Base-by-base conservation (phyloP, 2,329 filamentous ascomycete genomes). In the Gyromitra esculenta region DNA sequence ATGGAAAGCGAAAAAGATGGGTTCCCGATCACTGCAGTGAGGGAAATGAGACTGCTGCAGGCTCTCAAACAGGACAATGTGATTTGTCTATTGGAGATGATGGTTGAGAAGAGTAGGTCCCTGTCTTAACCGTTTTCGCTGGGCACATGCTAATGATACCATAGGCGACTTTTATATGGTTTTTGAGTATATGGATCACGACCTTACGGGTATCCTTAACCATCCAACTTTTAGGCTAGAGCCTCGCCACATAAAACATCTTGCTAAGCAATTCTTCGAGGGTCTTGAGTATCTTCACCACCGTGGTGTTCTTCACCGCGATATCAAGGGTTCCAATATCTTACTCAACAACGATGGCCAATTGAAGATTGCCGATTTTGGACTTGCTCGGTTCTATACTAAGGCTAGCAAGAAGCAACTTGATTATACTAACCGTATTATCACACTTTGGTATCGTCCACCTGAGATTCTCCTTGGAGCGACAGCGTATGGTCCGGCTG, bases 271-370 rank as follows among this genome's bases (percentile, higher is more conserved):
- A 82, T 88, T 99, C 79, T 98, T 99, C 81, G 91, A 97, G 82
- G 95, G 94, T 0, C 87, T 99, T 3, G 93, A 97, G 82, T 99
- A 98, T 82, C 89, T 99, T 0, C 96, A 99, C 83, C 91, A 91
- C 60, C 89, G 94, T 45, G 94, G 96, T n/a, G 95, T 99, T 11
- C 86, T 99, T 2, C 96, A 99, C 84, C 92, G 96, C 77, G 96
- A 99, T 82, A 98, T 99, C 85, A 99, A 99, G 84, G 96, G 96
- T 1, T 96, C 96, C 73, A 99, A 99, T 81, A 98, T 98, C 75
- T 87, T 99, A 25, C 92, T 99, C 75, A 97, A 93, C 84, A 96
- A 91, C 80, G 90, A 92, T 8, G 96, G 96, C 4, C 88, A 94
- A 73, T 85, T 99, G 73, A 99, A 98, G 83, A 88, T 97, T 77